phyloP scores from a whole-genome alignment of 2,329 filamentous ascomycete species.

The Cladorrhinum sp. region DNA sequence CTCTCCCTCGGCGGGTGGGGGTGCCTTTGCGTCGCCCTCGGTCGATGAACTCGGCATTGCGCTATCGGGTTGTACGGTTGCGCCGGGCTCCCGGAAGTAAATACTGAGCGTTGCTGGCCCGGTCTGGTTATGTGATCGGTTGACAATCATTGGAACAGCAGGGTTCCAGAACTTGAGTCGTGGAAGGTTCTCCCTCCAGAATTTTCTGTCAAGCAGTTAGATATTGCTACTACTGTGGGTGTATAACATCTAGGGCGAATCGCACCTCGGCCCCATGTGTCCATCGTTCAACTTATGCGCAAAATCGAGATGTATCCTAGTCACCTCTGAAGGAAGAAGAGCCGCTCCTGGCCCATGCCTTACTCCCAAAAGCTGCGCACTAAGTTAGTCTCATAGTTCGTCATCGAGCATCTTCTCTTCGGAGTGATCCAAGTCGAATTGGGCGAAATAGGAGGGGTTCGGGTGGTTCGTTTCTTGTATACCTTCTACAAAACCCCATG shows the following conservation, averaged over 20 bases:
- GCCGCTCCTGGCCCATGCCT: conserved; percentile 81
- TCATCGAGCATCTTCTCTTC: background rate
- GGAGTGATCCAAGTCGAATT: background rate
- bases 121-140: conserved; percentile 58
- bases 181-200: conserved; percentile 80
- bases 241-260: conserved; percentile 8
- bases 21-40: conserved; percentile 47
- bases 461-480: conserved; percentile 2
- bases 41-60: conserved; percentile 48
- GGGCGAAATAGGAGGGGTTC: background rate
- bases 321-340: conserved; percentile 71
- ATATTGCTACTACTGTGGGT: background rate
- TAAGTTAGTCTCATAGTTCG: conserved; percentile 8
- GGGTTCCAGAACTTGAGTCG: conserved; percentile 95
- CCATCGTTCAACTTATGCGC: conserved; percentile 59
- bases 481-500: conserved; percentile 19
- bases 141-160: conserved; percentile 74
- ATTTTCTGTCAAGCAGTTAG: conserved; percentile 61
- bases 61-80: conserved; percentile 24
- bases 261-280: conserved; percentile 70
- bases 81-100: conserved; percentile 49
- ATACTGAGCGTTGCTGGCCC: conserved; percentile 62
- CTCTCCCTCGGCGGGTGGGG: conserved; percentile 47
- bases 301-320: conserved; percentile 73
- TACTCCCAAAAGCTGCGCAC: conserved; percentile 65